phyloP scores from a whole-genome alignment of 345 rosid genomes.

The Hibiscus tridactylites region DNA sequence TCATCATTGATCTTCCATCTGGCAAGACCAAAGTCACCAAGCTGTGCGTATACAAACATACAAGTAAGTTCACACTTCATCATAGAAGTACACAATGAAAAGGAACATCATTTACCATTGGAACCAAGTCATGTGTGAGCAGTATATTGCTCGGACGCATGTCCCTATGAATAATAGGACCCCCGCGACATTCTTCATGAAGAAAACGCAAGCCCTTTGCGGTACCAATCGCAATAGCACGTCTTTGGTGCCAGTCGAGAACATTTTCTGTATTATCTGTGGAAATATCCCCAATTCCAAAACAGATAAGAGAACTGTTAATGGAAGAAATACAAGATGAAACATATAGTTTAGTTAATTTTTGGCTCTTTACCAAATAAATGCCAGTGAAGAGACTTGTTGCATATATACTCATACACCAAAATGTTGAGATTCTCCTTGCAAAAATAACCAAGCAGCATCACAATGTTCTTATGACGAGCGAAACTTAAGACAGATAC shows the following conservation, averaged over 20 bases:
- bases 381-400: conserved; percentile 57
- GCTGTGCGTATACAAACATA: conserved; percentile 20
- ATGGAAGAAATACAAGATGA: not conserved
- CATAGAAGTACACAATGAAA: not conserved
- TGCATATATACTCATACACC: conserved; percentile 65
- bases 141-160: conserved; percentile 55
- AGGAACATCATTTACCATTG: conserved; percentile 32
- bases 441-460: conserved; percentile 59
- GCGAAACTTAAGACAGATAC: conserved; percentile 45
- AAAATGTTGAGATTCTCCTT: conserved; percentile 55
- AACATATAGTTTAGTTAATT: too few species aligned
- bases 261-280: conserved; percentile 25
- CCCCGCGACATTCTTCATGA: conserved; percentile 58
- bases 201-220: conserved; percentile 56
- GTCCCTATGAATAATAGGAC: conserved; percentile 55
- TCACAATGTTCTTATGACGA: conserved; percentile 65
- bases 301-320: not conserved
- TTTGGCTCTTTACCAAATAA: conserved; percentile 30
- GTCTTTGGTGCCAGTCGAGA: conserved; percentile 56
- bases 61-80: not conserved
- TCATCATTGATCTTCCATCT: conserved; percentile 52
- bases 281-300: conserved; percentile 9
- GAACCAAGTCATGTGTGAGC: conserved; percentile 61
- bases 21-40: conserved; percentile 71
- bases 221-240: conserved; percentile 47